Base-by-base conservation (phyloP, 257 asterid genomes). In the Coffea canephora region DNA sequence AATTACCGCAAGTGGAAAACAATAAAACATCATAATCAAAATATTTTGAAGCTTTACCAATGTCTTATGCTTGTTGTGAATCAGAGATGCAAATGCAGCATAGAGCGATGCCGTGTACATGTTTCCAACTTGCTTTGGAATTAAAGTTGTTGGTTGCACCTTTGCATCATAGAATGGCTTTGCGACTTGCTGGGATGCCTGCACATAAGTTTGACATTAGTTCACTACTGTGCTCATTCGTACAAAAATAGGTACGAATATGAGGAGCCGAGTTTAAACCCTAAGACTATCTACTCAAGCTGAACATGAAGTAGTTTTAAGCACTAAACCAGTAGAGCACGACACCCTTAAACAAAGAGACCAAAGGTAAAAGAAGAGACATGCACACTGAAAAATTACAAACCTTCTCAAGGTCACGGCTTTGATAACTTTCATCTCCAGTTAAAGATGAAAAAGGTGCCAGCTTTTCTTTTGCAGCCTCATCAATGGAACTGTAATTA, bases 341-440 rank as follows among this genome's bases (percentile, higher is more conserved):
- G 18, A 25, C 43, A 31, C 14, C 54, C 50, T 11, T 13, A 12
- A 14, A 6, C 6, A 8, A 70, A 36, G 23, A 5, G 27, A n/a
- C 34, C 19, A 14, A 59, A 39, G 75, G 55, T 36, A 45, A 8
- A 31, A 79, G 6, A 61, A 62, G 67, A 69, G 73, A 41, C 3
- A 16, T 18, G 41, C 12, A 43, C 21, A 18, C 8, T 48, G 65
- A 50, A 46, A 5, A 16, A 65, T 15, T 81, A 36, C 18, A 61
- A 73, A 94, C 99, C 97, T 96, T 96, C 88, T 96, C 99, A 83
- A 96, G 99, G 86, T 96, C 98, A 57, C 99, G 98, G 86, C 91
- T 96, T 83, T 88, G 91, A 85, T 96, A 94, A 89, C 98, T 93
- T 83, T 96, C 96, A 1, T 92, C 97, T 15, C 81, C 84, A 52